A percentile compares a stretch with the other conserved stretches of the same genome.
Conservation (phyloP, 1,284 basidiomycete genomes). For the Puccinia polysora region DNA sequence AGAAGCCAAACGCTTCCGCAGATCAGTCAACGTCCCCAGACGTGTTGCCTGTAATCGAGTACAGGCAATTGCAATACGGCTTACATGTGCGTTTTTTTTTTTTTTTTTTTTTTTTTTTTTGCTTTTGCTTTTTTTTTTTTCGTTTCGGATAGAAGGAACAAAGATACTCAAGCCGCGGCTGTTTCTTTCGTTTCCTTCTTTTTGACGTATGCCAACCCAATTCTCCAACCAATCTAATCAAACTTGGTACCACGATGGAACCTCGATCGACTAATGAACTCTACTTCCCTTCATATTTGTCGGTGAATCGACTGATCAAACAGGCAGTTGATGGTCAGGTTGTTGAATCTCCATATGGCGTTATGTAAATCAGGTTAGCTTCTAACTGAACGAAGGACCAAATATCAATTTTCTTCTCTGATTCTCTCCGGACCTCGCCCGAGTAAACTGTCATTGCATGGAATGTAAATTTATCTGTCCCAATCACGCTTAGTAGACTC, state of each 20-base stretch:
- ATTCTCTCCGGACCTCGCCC: no score
- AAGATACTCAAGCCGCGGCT: no score
- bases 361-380: no score
- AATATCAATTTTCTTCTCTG: no score
- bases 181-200: no score
- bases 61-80: slow-evolving; percentile 10
- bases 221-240: background rate
- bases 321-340: slow-evolving; percentile 9
- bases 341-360: slow-evolving; percentile 8
- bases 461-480: no score
- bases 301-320: background rate
- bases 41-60: slow-evolving; percentile 16
- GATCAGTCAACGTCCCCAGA: background rate
- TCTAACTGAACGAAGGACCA: no score
- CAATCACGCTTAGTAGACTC: no score
- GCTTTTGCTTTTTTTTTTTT: background rate
- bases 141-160: background rate
- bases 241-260: no score
- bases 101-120: background rate
- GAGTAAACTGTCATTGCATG: no score
- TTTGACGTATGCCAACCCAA: background rate
- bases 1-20: background rate
- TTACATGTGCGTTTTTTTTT: slow-evolving; percentile 3
- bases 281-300: background rate
- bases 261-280: no score